Evolutionary conservation across 2,329 filamentous ascomycete species (phyloP).

Genomic region (Ophiostoma angusticollis): DNA sequence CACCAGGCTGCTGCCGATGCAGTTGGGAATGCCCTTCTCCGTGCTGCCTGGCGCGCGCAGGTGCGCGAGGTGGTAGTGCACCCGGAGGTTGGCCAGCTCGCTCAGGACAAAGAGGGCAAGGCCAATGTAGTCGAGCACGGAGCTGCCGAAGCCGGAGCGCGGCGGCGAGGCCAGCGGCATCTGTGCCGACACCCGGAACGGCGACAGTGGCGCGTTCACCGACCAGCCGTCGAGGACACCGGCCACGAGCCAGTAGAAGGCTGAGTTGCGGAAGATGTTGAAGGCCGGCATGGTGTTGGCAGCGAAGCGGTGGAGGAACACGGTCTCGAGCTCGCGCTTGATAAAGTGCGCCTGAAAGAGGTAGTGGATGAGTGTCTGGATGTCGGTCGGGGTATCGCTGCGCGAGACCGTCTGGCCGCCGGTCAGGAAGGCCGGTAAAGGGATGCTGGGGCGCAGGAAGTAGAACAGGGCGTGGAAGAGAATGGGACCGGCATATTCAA

Average conservation of each 20-base stretch:
- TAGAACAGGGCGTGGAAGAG: conserved; percentile 69
- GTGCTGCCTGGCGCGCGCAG: conserved; percentile 69
- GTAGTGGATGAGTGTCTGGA: conserved; percentile 60
- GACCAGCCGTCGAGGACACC: conserved; percentile 73
- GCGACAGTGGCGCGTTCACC: conserved; percentile 65
- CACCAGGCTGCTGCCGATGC: conserved; percentile 72
- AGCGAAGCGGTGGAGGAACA: conserved; percentile 92
- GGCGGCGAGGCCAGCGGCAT: conserved; percentile 7
- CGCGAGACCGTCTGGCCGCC: conserved; percentile 23
- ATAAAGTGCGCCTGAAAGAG: conserved; percentile 75
- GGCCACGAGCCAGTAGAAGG: conserved; percentile 82
- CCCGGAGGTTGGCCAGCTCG: conserved; percentile 66
- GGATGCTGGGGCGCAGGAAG: conserved; percentile 62
- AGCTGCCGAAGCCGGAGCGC: conserved; percentile 15
- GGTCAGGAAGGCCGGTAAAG: conserved; percentile 19
- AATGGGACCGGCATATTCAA: conserved; percentile 89
- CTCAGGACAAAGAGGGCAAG: conserved; percentile 62
- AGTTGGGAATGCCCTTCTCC: conserved; percentile 75
- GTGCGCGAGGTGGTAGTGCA: conserved; percentile 66
- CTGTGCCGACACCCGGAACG: conserved; percentile 29
- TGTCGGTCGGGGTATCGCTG: conserved; percentile 31
- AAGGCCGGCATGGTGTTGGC: conserved; percentile 80
- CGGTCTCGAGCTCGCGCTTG: conserved; percentile 90
- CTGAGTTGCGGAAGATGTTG: conserved; percentile 92
- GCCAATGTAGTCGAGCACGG: conserved; percentile 49